These are phyloP conservation scores for Scenedesmus sp. DNA, from an alignment of 163 green algal genomes.

Conservation along the genomic window DNA sequence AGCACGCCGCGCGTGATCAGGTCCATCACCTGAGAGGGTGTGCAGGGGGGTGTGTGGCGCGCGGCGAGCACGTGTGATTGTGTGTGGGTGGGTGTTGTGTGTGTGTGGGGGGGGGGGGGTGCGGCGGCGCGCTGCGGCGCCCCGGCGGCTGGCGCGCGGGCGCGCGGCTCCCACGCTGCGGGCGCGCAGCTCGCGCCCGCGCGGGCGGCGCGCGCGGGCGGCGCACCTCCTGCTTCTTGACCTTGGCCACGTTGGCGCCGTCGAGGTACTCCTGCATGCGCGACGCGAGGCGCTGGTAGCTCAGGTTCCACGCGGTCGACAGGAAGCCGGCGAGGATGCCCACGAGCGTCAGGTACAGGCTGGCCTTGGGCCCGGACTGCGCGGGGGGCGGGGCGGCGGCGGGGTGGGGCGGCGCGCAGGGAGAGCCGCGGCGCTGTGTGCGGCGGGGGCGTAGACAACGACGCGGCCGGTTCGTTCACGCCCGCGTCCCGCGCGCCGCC, in stretches of 20 bases:
- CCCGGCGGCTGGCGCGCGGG: too few relatives aligned
- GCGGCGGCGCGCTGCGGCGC: too few relatives aligned
- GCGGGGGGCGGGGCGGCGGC: background rate
- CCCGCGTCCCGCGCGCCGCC: too few relatives aligned
- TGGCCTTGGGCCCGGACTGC: conserved; percentile 79
- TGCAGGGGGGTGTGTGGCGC: background rate
- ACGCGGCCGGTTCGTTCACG: too few relatives aligned
- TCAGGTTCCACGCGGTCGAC: conserved; percentile 89
- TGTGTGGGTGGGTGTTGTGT: too few relatives aligned
- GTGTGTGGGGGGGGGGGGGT: too few relatives aligned
- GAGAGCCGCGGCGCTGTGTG: too few relatives aligned
- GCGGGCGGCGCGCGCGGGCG: too few relatives aligned
- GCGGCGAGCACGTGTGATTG: too few relatives aligned
- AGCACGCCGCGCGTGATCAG: conserved; percentile 70
- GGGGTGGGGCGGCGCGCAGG: background rate
- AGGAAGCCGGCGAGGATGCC: conserved; percentile 91
- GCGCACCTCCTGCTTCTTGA: conserved; percentile 64
- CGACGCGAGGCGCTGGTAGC: conserved; percentile 79
- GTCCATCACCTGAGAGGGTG: conserved; percentile 72
- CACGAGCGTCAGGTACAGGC: conserved; percentile 90
- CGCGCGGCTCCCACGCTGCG: too few relatives aligned
- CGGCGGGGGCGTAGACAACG: too few relatives aligned
- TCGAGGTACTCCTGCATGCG: conserved; percentile 77
- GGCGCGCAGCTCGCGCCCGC: too few relatives aligned
- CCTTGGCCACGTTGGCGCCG: conserved; percentile 55